These are phyloP conservation scores for Colletotrichum sp. DNA, from an alignment of 2,329 filamentous ascomycete genomes.

Conservation along the genomic window DNA sequence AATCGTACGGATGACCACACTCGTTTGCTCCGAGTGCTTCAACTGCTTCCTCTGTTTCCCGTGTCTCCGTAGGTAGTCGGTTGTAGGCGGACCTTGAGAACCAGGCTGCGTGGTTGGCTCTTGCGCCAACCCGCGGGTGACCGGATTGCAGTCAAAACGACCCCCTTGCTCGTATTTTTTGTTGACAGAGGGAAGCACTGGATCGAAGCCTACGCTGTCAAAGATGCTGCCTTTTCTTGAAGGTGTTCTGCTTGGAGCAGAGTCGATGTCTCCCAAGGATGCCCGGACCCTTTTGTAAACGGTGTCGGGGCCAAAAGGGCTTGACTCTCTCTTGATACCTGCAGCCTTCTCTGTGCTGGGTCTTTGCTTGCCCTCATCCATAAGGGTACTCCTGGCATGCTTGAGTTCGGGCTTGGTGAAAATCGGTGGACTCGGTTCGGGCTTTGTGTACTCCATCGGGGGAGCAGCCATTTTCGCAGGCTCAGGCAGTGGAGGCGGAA, in stretches of 20 bases:
- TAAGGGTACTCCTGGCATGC: conserved; percentile 59
- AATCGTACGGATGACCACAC: conserved; percentile 40
- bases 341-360: conserved; percentile 20
- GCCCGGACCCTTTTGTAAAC: conserved; percentile 63
- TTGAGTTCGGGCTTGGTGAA: conserved; percentile 66
- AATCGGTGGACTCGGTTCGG: conserved; percentile 26
- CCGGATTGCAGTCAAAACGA: conserved; percentile 51
- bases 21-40: conserved; percentile 26
- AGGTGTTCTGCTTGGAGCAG: conserved; percentile 22
- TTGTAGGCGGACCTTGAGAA: conserved; percentile 44
- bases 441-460: conserved; percentile 10
- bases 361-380: conserved; percentile 41
- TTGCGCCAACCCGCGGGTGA: conserved; percentile 28
- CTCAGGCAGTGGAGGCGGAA: conserved; percentile 12
- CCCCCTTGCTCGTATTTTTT: conserved; percentile 64
- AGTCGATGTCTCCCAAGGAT: conserved; percentile 37
- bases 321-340: conserved; percentile 54
- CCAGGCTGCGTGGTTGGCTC: conserved; percentile 30
- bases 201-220: conserved; percentile 58
- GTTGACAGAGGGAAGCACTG: conserved; percentile 56
- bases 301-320: conserved; percentile 61
- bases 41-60: conserved; percentile 42
- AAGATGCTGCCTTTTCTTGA: conserved; percentile 52
- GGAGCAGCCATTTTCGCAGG: conserved; percentile 19
- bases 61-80: conserved; percentile 53